phyloP scores from a whole-genome alignment of 1,284 basidiomycete species.

The Takashimella tepidaria region DNA sequence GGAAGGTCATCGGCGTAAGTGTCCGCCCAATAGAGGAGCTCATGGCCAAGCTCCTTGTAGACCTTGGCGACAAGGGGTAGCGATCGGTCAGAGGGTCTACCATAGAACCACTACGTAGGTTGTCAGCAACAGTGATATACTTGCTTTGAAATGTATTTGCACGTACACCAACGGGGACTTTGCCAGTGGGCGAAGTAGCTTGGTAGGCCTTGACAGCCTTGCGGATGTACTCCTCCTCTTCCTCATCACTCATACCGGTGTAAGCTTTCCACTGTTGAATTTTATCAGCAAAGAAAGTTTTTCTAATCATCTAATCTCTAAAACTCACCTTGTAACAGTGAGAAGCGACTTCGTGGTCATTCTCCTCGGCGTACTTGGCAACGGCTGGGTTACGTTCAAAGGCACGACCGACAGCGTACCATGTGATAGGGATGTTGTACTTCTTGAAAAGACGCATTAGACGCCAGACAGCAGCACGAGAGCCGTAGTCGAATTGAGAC shows the following conservation, averaged over 20 bases:
- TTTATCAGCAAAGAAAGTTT: slow-evolving; percentile 3
- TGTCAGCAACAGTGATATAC: background rate
- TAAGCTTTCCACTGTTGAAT: slow-evolving; percentile 27
- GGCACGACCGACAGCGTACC: slow-evolving; percentile 34
- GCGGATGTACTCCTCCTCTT: slow-evolving; percentile 31
- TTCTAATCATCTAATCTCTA: background rate
- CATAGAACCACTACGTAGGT: slow-evolving; percentile 26
- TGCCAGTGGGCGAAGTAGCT: slow-evolving; percentile 24
- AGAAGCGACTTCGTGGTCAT: slow-evolving; percentile 34
- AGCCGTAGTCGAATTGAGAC: slow-evolving; percentile 35
- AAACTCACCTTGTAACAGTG: slow-evolving; percentile 29
- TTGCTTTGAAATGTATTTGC: too few species aligned
- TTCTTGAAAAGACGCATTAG: slow-evolving; percentile 33
- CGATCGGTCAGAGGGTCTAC: slow-evolving; percentile 32
- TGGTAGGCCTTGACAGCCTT: slow-evolving; percentile 29
- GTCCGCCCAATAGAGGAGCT: slow-evolving; percentile 33
- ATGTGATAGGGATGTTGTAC: slow-evolving; percentile 32
- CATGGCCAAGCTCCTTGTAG: slow-evolving; percentile 36
- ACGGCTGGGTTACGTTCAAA: slow-evolving; percentile 30
- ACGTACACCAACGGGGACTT: slow-evolving; percentile 28
- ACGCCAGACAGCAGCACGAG: slow-evolving; percentile 32
- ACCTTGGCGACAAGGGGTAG: slow-evolving; percentile 33
- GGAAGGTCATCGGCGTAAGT: slow-evolving; percentile 35
- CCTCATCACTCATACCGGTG: slow-evolving; percentile 18
- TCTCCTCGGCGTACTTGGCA: slow-evolving; percentile 27